These are phyloP conservation scores for Penicillium brasilianum DNA, from an alignment of 2,329 filamentous ascomycete species.

Conservation along the genomic window DNA sequence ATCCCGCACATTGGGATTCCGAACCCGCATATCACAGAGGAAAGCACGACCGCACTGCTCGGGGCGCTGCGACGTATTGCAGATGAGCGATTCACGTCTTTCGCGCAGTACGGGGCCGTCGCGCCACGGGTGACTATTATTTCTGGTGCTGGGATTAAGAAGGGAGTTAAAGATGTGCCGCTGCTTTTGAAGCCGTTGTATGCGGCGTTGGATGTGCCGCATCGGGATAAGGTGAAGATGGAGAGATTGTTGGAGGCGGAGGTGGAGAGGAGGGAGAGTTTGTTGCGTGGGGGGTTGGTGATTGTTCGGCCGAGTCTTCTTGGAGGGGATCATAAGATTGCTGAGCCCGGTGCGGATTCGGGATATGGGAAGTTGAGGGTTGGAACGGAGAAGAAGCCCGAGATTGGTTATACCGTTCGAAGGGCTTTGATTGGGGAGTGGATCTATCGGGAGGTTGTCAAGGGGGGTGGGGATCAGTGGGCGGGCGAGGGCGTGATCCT, in stretches of 20 bases:
- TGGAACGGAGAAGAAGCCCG: constrained; percentile 37
- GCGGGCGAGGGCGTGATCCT: constrained; percentile 30
- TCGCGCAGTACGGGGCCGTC: constrained; percentile 9
- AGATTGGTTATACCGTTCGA: constrained; percentile 40
- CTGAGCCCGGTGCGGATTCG: constrained; percentile 21
- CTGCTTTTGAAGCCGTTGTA: constrained; percentile 39
- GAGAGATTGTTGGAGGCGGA: constrained; percentile 36
- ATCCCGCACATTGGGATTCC: constrained; percentile 34
- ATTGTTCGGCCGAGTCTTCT: constrained; percentile 43
- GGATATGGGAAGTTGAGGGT: constrained; percentile 29
- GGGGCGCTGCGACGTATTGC: constrained; percentile 29
- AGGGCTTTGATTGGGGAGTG: constrained; percentile 41
- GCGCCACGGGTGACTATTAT: constrained; percentile 37
- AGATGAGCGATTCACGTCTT: constrained; percentile 7
- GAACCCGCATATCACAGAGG: constrained; percentile 41
- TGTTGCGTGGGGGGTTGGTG: constrained; percentile 26
- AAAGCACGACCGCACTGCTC: constrained; percentile 35
- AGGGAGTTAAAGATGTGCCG: constrained; percentile 37
- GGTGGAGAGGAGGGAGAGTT: constrained; percentile 9
- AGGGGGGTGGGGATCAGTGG: constrained; percentile 25
- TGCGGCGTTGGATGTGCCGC: constrained; percentile 34
- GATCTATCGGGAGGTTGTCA: constrained; percentile 38
- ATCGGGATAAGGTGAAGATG: constrained; percentile 46
- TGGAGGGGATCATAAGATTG: constrained; percentile 34
- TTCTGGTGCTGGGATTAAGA: constrained; percentile 39